These are phyloP conservation scores for Dittrichia graveolens DNA, from an alignment of 129 eudicot species.

Conservation along the genomic window DNA sequence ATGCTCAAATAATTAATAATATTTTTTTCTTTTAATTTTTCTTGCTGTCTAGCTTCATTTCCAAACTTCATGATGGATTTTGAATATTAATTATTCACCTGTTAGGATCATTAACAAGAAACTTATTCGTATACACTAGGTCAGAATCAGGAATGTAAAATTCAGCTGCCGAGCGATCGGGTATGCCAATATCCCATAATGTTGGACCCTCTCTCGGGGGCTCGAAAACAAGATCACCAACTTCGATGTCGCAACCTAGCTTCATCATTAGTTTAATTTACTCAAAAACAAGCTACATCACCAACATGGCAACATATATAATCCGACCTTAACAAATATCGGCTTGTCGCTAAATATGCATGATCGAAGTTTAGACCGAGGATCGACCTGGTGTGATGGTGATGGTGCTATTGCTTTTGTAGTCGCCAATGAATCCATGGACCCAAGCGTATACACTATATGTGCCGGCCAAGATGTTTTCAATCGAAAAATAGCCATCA, in stretches of 20 bases:
- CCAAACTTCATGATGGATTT: background rate
- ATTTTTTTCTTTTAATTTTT: background rate
- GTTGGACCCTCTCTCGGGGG: constrained; percentile 93
- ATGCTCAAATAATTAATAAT: background rate
- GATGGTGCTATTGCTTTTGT: constrained; percentile 40
- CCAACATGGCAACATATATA: too few species aligned
- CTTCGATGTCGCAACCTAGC: constrained; percentile 56
- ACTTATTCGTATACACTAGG: constrained; percentile 58
- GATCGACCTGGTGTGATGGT: constrained; percentile 79
- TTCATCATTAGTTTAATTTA: background rate
- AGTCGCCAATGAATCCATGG: constrained; percentile 87
- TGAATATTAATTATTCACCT: constrained; percentile 35
- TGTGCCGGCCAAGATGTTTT: constrained; percentile 54
- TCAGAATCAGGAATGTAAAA: constrained; percentile 85
- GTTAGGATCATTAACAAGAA: constrained; percentile 59
- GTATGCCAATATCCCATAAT: constrained; percentile 93
- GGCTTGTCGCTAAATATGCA: background rate
- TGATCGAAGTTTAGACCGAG: background rate
- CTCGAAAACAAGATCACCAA: constrained; percentile 63
- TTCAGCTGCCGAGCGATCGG: constrained; percentile 81
- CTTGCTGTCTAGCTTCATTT: background rate
- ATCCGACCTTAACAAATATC: too few species aligned
- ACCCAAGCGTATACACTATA: constrained; percentile 82
- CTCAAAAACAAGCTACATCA: too few species aligned
- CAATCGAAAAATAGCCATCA: constrained; percentile 58